Base-by-base conservation (phyloP, 208 protist species). In the Trichomonas vaginalis region DNA sequence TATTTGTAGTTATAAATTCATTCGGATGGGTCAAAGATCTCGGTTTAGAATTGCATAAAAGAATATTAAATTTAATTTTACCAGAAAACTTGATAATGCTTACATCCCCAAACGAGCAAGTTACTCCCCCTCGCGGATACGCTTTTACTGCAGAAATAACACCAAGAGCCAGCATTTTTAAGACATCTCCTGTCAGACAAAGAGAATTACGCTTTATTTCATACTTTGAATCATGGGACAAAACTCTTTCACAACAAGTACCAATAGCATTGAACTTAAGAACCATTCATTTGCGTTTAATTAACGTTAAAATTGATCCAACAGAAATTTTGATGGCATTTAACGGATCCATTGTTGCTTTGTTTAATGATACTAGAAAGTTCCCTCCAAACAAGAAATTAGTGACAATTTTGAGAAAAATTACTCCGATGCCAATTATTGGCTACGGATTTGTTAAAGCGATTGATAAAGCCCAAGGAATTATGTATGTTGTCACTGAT, bases 11-110 rank as follows among this genome's bases (percentile, higher is more conserved):
- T 35, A 51, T 92, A 27, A 92, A 92, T 92, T 92, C 86, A 27
- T 92, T 92, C 46, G 86, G 86, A 23, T 92, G 86, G 86, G 86
- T 92, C 40, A 3, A 49, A 49, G 86, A 92, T 51, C 42, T 92
- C 14, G 86, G 86, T 47, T 32, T 92, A 39, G 27, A 23, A n/a
- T 27, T 92, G 0, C 86, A 92, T 48, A 42, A 88, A 88, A 15
- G 14, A 46, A 88, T 88, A 32, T 47, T 21, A 32, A 14, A 88
- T 45, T 45, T 88, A 32, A 47, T 88, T 27, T n/a, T 45, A 47
- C 82, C 82, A 88, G 39, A 88, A 21, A 35, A 88, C 14, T 32
- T 47, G 32, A 47, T 92, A 39, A 51, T 92, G 17, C 15, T 92
- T 35, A 42, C 42, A n/a, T 39, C 23, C 35, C 45, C 45, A 32